Base-by-base conservation (phyloP, 108 stramenopile species). In the Skeletonema marinoi region DNA sequence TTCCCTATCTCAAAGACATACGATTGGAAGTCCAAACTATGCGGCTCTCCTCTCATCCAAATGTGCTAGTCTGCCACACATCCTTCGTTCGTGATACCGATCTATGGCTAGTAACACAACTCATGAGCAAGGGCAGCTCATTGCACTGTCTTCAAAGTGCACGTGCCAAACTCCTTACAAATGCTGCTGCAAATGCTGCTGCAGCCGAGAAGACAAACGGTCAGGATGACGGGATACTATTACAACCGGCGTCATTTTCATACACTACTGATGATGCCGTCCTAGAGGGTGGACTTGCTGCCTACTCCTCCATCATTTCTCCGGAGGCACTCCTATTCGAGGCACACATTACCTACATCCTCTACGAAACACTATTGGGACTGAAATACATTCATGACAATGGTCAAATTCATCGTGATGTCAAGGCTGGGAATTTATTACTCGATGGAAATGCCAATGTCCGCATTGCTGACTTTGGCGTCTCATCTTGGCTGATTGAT, bases 391-490 rank as follows among this genome's bases (percentile, higher is more conserved):
- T 98, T 65, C 98, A 98, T 64, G 91, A 93, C 38, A 92, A 98
- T 72, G 94, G 96, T 12, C 87, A 98, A 75, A 98, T 98, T 77
- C 98, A 98, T 70, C 81, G 98, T 38, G 98, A 98, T 83, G 90
- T 98, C 69, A 98, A 98, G 82, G 97, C 96, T 7, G 95, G 97
- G 8, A 97, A 97, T 73, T 82, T 94, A 56, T 69, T 94, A 39
- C 68, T 94, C 9, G 91, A 94, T 73, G 74, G 69, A 30, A 70
- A 88, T 73, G 93, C 82, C 21, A 80, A 88, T 33, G 94, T 98
- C 3, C 84, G 96, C 56, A 94, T 98, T 68, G 98, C 98, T 8
- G 98, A 98, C 68, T 98, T 98, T 82, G 98, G 98, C 29, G 98
- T 98, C 0, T 93, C 95, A 9, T 91, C 89, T 0, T 96, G 93